Evolutionary conservation across 169 alveolate genomes (phyloP).

Genomic region (Plasmodium knowlesi): DNA sequence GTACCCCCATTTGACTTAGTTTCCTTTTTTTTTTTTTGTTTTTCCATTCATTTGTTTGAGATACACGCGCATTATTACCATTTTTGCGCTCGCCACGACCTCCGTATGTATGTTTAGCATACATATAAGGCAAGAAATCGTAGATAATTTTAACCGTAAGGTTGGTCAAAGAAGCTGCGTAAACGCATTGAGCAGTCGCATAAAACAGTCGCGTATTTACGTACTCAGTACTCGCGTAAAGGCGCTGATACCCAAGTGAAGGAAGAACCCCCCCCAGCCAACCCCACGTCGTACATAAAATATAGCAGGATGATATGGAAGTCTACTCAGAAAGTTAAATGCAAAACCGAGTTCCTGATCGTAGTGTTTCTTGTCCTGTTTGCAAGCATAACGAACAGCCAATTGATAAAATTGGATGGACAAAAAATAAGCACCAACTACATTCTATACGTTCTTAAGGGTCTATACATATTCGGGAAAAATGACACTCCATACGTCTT

Average conservation of each 20-base stretch:
- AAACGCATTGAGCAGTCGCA: neutral
- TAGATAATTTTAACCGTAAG: neutral
- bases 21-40: neutral
- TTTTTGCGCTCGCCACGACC: neutral
- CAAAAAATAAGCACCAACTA: constrained; percentile 70
- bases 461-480: constrained; percentile 65
- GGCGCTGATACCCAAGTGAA: neutral
- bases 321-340: constrained; percentile 41
- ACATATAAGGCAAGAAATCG: neutral
- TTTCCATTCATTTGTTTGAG: neutral
- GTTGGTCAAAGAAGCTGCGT: neutral
- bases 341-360: constrained; percentile 2
- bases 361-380: constrained; percentile 1
- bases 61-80: neutral
- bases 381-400: constrained; percentile 39
- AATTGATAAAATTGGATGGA: constrained; percentile 72
- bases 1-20: neutral
- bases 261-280: neutral
- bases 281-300: neutral
- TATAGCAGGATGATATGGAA: constrained; percentile 68
- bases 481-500: constrained; percentile 61
- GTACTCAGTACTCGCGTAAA: neutral
- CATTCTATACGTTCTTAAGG: constrained; percentile 73
- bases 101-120: neutral
- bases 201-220: too few species aligned